A percentile compares a stretch with the other conserved stretches of the same genome.
Conservation (phyloP, 2,329 filamentous ascomycete species). For the Diaporthe sp. region DNA sequence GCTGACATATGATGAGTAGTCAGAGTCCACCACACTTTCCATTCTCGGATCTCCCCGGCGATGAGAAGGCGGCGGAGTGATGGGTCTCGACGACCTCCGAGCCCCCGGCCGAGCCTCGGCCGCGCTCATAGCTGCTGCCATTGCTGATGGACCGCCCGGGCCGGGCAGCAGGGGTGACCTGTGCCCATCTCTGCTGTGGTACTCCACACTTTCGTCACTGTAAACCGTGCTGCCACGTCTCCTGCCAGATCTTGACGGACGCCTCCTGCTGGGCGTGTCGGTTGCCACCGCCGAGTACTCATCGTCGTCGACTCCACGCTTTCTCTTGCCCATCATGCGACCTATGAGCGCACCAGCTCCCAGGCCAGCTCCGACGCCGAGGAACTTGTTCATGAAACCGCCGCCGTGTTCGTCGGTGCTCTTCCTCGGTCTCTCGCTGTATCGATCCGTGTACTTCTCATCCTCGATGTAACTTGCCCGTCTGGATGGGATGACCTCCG, state of each 20-base stretch:
- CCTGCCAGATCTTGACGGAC: conserved; percentile 45
- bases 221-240: conserved; percentile 48
- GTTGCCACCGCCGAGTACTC: conserved; percentile 72
- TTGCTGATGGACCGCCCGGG: conserved; percentile 54
- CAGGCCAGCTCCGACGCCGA: conserved; percentile 69
- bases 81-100: conserved; percentile 47
- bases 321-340: conserved; percentile 65
- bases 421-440: conserved; percentile 59
- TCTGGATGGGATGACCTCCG: conserved; percentile 64
- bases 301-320: conserved; percentile 61
- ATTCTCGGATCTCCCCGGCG: conserved; percentile 54
- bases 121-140: conserved; percentile 59
- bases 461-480: conserved; percentile 68
- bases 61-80: conserved; percentile 60
- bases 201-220: conserved; percentile 60
- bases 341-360: conserved; percentile 73
- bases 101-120: conserved; percentile 51
- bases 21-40: conserved; percentile 62
- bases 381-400: conserved; percentile 69
- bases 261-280: conserved; percentile 66
- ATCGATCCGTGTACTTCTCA: conserved; percentile 78
- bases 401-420: conserved; percentile 50
- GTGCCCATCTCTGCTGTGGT: conserved; percentile 43
- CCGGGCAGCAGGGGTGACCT: conserved; percentile 59
- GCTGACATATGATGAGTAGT: conserved; percentile 70